Base-by-base conservation (phyloP, 345 rosid species). In the Populus alba region DNA sequence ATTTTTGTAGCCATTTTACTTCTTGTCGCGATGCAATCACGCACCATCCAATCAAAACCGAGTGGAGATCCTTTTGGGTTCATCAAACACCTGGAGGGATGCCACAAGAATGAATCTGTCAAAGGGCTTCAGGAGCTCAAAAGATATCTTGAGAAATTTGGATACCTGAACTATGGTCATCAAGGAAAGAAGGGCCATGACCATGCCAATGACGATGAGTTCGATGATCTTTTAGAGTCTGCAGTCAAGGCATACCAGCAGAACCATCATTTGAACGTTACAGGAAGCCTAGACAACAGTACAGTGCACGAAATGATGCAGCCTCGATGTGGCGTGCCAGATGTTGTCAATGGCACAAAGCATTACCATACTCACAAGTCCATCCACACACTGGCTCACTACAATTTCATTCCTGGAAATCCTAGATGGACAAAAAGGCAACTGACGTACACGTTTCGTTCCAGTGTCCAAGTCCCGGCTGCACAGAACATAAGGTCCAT, bases 381-480 rank as follows among this genome's bases (percentile, higher is more conserved):
- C 33, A 65, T 29, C 31, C 33, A 29, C 27, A 47, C 53, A 15
- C 53, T 47, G 15, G 53, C 53, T 47, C 18, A 61, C 39, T 74
- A 81, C 53, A 13, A 33, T 1, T 81, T 77, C 53, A 20, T 77
- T 18, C 9, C 51, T 0, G 49, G 78, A 55, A 25, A 8, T 6
- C 71, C 75, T 13, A 65, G 25, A 66, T 81, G 80, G 78, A 4
- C 49, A n/a, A 70, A 68, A 31, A 43, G 20, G 27, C 57, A 45
- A 3, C 20, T 81, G 11, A 77, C 83, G 11, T 81, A 81, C 37
- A 57, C 4, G 33, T 73, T 81, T 25, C 27, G 35, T 20, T 71
- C 78, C 20, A 22, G 62, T 22, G 78, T 57, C 23, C 17, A n/a
- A 66, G 75, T 63, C 37, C 20, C 74, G 2, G 35, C 29, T 13